Conservation (phyloP, 306 rosid genomes). For the Castanospermum australe region DNA sequence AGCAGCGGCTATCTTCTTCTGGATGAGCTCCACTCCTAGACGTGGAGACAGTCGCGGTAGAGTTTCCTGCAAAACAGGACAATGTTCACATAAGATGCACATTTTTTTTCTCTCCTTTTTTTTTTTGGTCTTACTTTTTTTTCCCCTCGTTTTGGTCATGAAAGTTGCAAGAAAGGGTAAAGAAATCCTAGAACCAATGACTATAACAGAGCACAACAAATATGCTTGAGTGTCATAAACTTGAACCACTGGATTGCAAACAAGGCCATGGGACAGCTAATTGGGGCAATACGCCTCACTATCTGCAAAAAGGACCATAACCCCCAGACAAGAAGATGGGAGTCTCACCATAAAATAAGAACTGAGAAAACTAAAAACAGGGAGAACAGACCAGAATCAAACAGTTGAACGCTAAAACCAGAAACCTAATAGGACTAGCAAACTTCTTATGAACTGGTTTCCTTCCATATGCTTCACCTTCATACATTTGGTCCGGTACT, state of each 20-base stretch:
- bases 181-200: conserved; percentile 13
- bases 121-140: not conserved
- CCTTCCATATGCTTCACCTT: conserved; percentile 7
- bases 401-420: conserved; percentile 1
- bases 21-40: conserved; percentile 81
- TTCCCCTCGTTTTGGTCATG: not conserved
- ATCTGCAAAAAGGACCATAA: not conserved
- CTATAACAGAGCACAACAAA: not conserved
- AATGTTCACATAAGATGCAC: conserved; percentile 18
- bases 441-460: conserved; percentile 6
- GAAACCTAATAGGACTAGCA: conserved; percentile 9
- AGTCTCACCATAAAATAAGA: not conserved
- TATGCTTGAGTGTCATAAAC: not conserved
- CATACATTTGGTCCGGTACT: not conserved
- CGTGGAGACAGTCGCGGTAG: conserved; percentile 86
- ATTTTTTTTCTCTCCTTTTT: not conserved
- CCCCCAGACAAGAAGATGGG: not conserved
- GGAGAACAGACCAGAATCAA: conserved; percentile 2
- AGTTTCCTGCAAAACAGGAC: conserved; percentile 54
- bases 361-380: not conserved
- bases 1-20: conserved; percentile 79
- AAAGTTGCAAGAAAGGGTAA: conserved; percentile 7
- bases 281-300: not conserved
- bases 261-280: not conserved
- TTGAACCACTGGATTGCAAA: not conserved